phyloP scores from a whole-genome alignment of 768 basidiomycete species.

The Suillus paluster region DNA sequence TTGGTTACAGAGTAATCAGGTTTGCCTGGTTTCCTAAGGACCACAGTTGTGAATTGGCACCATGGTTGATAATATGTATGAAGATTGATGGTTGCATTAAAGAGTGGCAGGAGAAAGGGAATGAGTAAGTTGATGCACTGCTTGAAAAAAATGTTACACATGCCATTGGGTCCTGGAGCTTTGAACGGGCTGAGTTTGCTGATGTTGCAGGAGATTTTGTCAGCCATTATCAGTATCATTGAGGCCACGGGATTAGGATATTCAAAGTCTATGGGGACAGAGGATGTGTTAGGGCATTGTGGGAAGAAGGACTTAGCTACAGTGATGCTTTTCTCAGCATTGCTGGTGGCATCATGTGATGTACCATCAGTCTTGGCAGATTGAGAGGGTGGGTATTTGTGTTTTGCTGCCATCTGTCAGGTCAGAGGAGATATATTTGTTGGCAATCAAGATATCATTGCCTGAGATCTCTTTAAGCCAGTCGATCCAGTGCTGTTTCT shows the following conservation, averaged over 20 bases:
- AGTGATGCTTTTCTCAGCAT: constrained; percentile 22
- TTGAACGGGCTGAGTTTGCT: constrained; percentile 18
- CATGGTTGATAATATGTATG: constrained; percentile 16
- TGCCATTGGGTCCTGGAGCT: constrained; percentile 27
- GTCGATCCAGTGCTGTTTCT: constrained; percentile 22
- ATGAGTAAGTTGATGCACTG: constrained; percentile 17
- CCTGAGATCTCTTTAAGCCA: constrained; percentile 15
- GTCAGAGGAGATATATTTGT: too few species aligned
- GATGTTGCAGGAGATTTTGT: constrained; percentile 17
- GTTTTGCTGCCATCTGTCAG: constrained; percentile 13
- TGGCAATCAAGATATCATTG: too few species aligned
- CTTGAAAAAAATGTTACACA: constrained; percentile 26
- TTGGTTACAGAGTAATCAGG: constrained; percentile 29
- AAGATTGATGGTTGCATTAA: constrained; percentile 18
- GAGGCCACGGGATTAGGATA: constrained; percentile 10
- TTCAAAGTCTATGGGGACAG: background rate
- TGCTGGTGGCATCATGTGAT: constrained; percentile 3
- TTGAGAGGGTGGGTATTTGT: constrained; percentile 18
- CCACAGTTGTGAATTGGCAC: constrained; percentile 30
- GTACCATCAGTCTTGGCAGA: constrained; percentile 3
- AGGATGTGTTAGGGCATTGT: constrained; percentile 1
- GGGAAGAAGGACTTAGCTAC: constrained; percentile 32
- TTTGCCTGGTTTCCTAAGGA: constrained; percentile 41
- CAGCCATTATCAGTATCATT: constrained; percentile 11
- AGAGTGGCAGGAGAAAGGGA: constrained; percentile 10